phyloP scores from a whole-genome alignment of 2,329 filamentous ascomycete species.

The Aspergillus sp. region DNA sequence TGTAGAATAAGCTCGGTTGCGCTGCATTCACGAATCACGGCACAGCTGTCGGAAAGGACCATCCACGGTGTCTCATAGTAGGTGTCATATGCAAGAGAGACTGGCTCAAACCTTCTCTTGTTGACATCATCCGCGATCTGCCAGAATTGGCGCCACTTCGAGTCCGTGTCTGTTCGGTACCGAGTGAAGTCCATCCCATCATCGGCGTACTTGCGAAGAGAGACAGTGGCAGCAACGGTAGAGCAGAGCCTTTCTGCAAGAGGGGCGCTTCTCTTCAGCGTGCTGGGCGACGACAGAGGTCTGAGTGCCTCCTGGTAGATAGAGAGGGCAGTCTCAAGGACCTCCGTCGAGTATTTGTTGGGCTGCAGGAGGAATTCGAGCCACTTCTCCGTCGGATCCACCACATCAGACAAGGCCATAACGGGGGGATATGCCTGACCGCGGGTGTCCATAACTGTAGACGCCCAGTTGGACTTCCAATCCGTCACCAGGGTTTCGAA shows the following conservation, averaged over 20 bases:
- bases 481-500: slow-evolving; percentile 62
- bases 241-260: slow-evolving; percentile 76
- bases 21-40: slow-evolving; percentile 77
- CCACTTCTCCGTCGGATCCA: slow-evolving; percentile 81
- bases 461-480: slow-evolving; percentile 71
- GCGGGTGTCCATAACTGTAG: slow-evolving; percentile 63
- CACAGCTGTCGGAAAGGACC: slow-evolving; percentile 77
- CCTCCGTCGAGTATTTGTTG: slow-evolving; percentile 75
- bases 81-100: slow-evolving; percentile 75
- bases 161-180: slow-evolving; percentile 72
- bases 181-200: slow-evolving; percentile 73
- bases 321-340: slow-evolving; percentile 77
- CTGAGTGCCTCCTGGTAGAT: slow-evolving; percentile 73
- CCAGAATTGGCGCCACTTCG: slow-evolving; percentile 89
- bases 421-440: slow-evolving; percentile 56
- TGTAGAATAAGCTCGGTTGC: slow-evolving; percentile 72
- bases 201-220: slow-evolving; percentile 62
- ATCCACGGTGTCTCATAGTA: slow-evolving; percentile 76
- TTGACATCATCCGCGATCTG: slow-evolving; percentile 83
- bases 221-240: slow-evolving; percentile 69
- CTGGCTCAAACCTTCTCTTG: slow-evolving; percentile 77
- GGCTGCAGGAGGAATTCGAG: slow-evolving; percentile 79
- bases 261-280: slow-evolving; percentile 52
- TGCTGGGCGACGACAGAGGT: slow-evolving; percentile 44
- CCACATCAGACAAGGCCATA: slow-evolving; percentile 64